Conservation (phyloP, 352 stramenopile species). For the Globisporangium heterothallicum region DNA sequence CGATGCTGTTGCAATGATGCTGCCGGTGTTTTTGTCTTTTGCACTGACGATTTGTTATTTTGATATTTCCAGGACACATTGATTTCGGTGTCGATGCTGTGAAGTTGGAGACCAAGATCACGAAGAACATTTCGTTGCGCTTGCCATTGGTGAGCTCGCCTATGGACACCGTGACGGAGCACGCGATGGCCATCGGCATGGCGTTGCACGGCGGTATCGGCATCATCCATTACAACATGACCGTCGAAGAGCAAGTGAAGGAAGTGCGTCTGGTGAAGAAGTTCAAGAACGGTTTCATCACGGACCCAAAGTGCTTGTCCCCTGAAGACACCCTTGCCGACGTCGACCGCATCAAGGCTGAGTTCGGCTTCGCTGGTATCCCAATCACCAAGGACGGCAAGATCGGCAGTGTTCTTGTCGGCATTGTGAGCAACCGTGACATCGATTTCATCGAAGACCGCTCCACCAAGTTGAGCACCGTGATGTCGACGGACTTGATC, state of each 20-base stretch:
- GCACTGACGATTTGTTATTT: background rate
- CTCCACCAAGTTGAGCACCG: slow-evolving; percentile 72
- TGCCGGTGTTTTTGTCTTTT: no score
- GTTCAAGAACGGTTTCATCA: slow-evolving; percentile 99
- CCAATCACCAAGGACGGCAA: slow-evolving; percentile 98
- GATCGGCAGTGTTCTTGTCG: slow-evolving; percentile 96
- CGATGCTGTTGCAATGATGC: background rate
- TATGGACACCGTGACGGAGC: slow-evolving; percentile 99
- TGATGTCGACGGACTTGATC: slow-evolving; percentile 90
- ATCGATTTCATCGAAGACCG: slow-evolving; percentile 98
- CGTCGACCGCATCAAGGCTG: slow-evolving; percentile 93
- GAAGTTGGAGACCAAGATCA: slow-evolving; percentile 92
- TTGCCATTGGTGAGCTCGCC: slow-evolving; percentile 96
- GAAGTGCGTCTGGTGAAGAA: slow-evolving; percentile 96
- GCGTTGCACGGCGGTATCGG: slow-evolving; percentile 98
- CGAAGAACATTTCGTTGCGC: slow-evolving; percentile 94
- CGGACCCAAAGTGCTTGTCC: slow-evolving; percentile 95
- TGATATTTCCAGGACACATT: slow-evolving; percentile 75
- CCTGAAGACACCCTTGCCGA: slow-evolving; percentile 95
- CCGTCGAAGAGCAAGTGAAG: slow-evolving; percentile 94
- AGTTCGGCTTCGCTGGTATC: slow-evolving; percentile 98
- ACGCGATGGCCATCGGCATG: slow-evolving; percentile 99
- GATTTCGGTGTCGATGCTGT: slow-evolving; percentile 92
- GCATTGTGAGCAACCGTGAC: slow-evolving; percentile 99
- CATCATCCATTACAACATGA: slow-evolving; percentile 99